Base-by-base conservation (phyloP, 352 stramenopile species). In the Pythium vanterpoolii region DNA sequence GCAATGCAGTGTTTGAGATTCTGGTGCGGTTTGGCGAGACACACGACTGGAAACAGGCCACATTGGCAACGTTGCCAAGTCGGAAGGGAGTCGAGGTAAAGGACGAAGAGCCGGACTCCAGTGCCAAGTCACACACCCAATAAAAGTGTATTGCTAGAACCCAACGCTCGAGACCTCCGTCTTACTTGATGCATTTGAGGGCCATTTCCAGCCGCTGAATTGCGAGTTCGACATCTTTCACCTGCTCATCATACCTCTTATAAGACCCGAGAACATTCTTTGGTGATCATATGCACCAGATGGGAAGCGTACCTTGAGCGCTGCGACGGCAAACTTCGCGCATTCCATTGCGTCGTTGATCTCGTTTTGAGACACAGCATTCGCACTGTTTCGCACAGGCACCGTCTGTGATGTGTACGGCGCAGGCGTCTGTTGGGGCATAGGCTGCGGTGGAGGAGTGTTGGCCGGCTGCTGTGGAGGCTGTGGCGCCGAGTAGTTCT, bases 331-430 rank as follows among this genome's bases (percentile, higher is more conserved):
- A 36, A 95, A 95, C 61, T 93, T 93, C 14, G 81, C 77, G 36
- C 72, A 91, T 53, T 95, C 85, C 47, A 93, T 87, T 9, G 85
- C 85, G 47, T 95, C 85, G 51, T 91, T 89, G 30, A 93, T 79
- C 28, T 95, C 73, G 53, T 69, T 87, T 36, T 90, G 79, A 18
- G 79, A 85, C 21, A 80, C 68, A 4, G 72, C 69, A 5, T 75
- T 72, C 42, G 67, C 65, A 16, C 69, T 69, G 9, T 72, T 61
- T 6, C 69, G 66, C 13, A 42, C 38, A 21, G 62, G 56, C 16
- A 64, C 38, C 2, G 47, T 58, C 24, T 70, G 62, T 19, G 48
- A 56, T 24, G 36, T 42, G 52, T 66, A 60, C 13, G 55, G 42
- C 24, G 39, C 36, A 60, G 67, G 53, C 61, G 38, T 33, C 60